Conservation (phyloP, 495 filamentous ascomycete genomes). For the Venustampulla echinocandica region DNA sequence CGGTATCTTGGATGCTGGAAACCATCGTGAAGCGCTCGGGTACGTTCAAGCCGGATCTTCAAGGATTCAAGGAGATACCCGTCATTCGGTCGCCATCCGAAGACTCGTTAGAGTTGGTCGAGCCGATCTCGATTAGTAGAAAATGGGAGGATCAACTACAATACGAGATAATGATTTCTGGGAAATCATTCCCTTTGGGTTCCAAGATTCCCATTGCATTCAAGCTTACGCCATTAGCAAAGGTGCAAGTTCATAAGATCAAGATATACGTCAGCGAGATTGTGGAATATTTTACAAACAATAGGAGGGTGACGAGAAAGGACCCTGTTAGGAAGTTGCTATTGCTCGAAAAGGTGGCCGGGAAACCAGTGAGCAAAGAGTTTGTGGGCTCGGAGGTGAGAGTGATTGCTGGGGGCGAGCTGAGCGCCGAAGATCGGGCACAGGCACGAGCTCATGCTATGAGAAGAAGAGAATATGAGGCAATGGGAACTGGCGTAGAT, state of each 20-base stretch:
- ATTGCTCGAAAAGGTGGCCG: slow-evolving; percentile 85
- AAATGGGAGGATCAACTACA: slow-evolving; percentile 98
- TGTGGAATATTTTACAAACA: slow-evolving; percentile 83
- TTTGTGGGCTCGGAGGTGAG: slow-evolving; percentile 75
- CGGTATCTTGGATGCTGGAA: slow-evolving; percentile 83
- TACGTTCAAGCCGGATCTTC: slow-evolving; percentile 83
- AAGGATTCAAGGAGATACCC: slow-evolving; percentile 74
- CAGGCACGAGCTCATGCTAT: slow-evolving; percentile 33
- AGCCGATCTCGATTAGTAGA: slow-evolving; percentile 93
- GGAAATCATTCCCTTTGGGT: slow-evolving; percentile 94
- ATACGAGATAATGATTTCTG: slow-evolving; percentile 97
- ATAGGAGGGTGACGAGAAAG: slow-evolving; percentile 80
- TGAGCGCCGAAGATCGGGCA: slow-evolving; percentile 33
- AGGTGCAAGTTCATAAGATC: slow-evolving; percentile 93
- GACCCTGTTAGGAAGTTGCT: slow-evolving; percentile 79
- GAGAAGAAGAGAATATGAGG: slow-evolving; percentile 31
- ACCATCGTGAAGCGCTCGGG: slow-evolving; percentile 82
- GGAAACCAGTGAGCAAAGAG: slow-evolving; percentile 64
- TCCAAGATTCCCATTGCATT: slow-evolving; percentile 93
- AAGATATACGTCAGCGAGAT: slow-evolving; percentile 94
- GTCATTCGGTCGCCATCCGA: slow-evolving; percentile 86
- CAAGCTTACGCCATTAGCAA: slow-evolving; percentile 90
- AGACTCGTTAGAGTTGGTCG: slow-evolving; percentile 84
- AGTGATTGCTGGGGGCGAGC: slow-evolving; percentile 72
- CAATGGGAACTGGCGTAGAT: slow-evolving; percentile 23